phyloP scores from a whole-genome alignment of 2,329 filamentous ascomycete species.

The Aulographum hederae region DNA sequence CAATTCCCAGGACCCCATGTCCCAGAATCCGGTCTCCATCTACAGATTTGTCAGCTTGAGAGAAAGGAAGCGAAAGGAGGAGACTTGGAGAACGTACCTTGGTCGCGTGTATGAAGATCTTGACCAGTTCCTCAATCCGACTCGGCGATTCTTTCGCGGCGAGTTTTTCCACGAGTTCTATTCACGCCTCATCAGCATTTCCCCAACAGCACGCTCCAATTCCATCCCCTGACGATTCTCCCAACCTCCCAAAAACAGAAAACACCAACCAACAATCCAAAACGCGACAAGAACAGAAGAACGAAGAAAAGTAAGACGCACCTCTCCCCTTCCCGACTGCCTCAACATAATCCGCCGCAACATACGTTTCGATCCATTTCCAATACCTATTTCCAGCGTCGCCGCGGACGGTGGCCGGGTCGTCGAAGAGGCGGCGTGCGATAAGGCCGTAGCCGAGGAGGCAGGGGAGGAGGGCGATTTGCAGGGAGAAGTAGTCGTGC shows the following conservation, averaged over 20 bases:
- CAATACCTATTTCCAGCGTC: constrained; percentile 55
- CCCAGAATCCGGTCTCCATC: constrained; percentile 62
- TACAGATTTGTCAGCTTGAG: constrained; percentile 15
- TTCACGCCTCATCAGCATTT: no score
- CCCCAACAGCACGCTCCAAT: background rate
- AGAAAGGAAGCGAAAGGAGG: constrained; percentile 5
- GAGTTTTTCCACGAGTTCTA: constrained; percentile 59
- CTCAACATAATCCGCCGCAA: constrained; percentile 57
- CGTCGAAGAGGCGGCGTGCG: constrained; percentile 48
- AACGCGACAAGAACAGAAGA: constrained; percentile 4
- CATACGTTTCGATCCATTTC: constrained; percentile 83
- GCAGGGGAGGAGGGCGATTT: constrained; percentile 71
- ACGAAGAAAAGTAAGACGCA: constrained; percentile 20
- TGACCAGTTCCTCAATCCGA: constrained; percentile 64
- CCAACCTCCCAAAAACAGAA: no score
- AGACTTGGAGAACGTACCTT: constrained; percentile 34
- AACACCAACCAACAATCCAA: no score
- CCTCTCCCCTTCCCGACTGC: constrained; percentile 54
- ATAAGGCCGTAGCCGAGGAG: constrained; percentile 77
- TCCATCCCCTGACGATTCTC: no score
- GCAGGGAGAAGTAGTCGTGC: constrained; percentile 73
- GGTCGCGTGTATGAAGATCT: constrained; percentile 76
- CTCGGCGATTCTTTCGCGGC: constrained; percentile 53
- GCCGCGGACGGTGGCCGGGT: constrained; percentile 39
- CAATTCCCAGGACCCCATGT: constrained; percentile 42